Base-by-base conservation (phyloP, 2,329 filamentous ascomycete species). In the Talaromyces rugulosus region DNA sequence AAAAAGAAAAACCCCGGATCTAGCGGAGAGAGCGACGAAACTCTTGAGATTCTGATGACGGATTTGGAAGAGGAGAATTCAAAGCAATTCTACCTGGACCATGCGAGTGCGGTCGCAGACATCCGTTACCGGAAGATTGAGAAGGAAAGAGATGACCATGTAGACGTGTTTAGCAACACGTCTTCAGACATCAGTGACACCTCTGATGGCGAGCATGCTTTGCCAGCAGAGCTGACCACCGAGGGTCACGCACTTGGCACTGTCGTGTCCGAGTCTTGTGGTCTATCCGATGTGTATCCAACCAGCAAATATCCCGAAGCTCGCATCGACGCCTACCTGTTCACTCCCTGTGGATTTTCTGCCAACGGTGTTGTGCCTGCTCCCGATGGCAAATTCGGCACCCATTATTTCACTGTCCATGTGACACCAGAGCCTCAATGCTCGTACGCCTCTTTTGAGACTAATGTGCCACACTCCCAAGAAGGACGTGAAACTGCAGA, bases 381-480 rank as follows among this genome's bases (percentile, higher is more conserved):
- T 56, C 87, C 91, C 0, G 80, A 84, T 14, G 80, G 82, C 63
- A 75, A 74, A 42, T 82, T 81, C 58, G 80, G 84, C 4, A 89
- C 86, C 47, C 92, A 98, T 78, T 99, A 99, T 80, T 99, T 97
- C 79, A 99, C 94, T 0, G 95, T 99, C 28, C 95, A 99, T 73
- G 95, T 99, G 67, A 99, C 95, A 0, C 95, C 95, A 0, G 95
- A 99, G 82, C 92, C 94, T 14, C 88, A 96, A 71, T 99, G 94
- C 82, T 97, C 93, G 5, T 99, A 96, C 75, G 95, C 95, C 40
- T 97, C 92, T 1, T 99, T 99, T 73, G 95, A 99, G 82, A 98
- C 95, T 67, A 99, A 98, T 69, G 94, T 99, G 4, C 95, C 95
- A 1, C 90, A 92, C 30, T 88, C 87, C 5, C 92, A 96, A 79